Base-by-base conservation (phyloP, 352 stramenopile genomes). In the Globisporangium camurandrum region DNA sequence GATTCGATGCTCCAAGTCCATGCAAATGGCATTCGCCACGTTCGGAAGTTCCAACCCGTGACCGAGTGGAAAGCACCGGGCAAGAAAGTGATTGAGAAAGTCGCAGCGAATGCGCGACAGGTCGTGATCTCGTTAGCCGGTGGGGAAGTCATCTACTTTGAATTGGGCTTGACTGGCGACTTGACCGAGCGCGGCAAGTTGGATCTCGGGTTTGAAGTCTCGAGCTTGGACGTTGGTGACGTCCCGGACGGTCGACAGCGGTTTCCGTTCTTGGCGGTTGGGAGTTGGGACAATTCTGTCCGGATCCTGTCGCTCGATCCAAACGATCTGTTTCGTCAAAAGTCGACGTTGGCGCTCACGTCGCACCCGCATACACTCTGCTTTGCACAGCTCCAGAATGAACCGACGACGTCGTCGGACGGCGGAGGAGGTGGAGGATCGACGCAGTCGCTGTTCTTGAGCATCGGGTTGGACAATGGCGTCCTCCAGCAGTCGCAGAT, bases 111-210 rank as follows among this genome's bases (percentile, higher is more conserved):
- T 57, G 84, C 92, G 33, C 86, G 93, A 27, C 97, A 99, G 68
- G 90, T 99, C 45, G 79, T 98, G 11, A 95, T 99, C 49, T 96
- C 92, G 20, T 82, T 99, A 20, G 95, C 91, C 33, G 95, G 95
- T 48, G 96, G 96, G 19, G 71, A 98, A 50, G 84, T 97, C 54
- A 97, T 98, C 57, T 99, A 99, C 76, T 99, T 99, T 69, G 95
- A 99, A 63, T 71, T 99, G 50, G 91, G 97, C 49, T 65, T 80
- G 22, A 75, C 76, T 1, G 90, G 93, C n/a, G 91, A 97, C 46
- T 67, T 99, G 16, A 84, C 72, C n/a, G 96, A 99, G 56, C 84
- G 88, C 20, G 88, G 86, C 2, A 97, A 93, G 37, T 80, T 93
- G 26, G 95, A 98, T 57, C 74, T 98, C 17, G 93, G 94, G 28